Conservation (phyloP, 495 filamentous ascomycete genomes). For the Hypoxylon subgilvum region DNA sequence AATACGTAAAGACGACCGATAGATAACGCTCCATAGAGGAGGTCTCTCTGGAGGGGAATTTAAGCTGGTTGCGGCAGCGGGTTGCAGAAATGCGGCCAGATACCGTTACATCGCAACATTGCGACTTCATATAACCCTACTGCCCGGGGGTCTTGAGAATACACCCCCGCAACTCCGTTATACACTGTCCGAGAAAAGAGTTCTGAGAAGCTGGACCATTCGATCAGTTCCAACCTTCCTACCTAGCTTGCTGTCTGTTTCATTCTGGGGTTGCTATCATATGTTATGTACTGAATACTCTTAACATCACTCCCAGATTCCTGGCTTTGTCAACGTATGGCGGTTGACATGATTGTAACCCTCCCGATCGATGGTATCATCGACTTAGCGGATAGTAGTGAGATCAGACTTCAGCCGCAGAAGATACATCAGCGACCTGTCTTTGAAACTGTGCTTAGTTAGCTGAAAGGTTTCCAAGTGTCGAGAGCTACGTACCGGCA, state of each 20-base stretch:
- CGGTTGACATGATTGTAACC: constrained; percentile 23
- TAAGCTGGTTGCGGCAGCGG: constrained; percentile 32
- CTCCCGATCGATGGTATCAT: constrained; percentile 31
- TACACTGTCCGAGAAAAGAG: not conserved
- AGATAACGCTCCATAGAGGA: too few species aligned
- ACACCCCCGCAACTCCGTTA: constrained; percentile 13
- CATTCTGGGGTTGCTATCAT: constrained; percentile 3
- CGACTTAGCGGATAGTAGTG: constrained; percentile 11
- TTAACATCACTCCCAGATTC: constrained; percentile 19
- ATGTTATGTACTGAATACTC: not conserved
- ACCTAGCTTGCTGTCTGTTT: constrained; percentile 2
- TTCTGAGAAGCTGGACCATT: constrained; percentile 1
- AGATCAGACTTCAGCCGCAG: constrained; percentile 26
- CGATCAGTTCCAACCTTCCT: not conserved
- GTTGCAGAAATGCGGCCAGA: constrained; percentile 20
- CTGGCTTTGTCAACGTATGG: constrained; percentile 24
- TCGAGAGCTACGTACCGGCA: not conserved
- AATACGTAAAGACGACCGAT: constrained; percentile 8
- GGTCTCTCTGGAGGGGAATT: constrained; percentile 4
- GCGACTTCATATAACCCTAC: constrained; percentile 25
- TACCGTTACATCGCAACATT: constrained; percentile 22
- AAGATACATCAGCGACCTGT: not conserved
- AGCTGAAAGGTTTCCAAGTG: not conserved
- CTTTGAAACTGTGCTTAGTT: not conserved
- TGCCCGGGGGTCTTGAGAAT: constrained; percentile 5